phyloP scores from a whole-genome alignment of 2,329 filamentous ascomycete species.

The Trichoderma asperellum region DNA sequence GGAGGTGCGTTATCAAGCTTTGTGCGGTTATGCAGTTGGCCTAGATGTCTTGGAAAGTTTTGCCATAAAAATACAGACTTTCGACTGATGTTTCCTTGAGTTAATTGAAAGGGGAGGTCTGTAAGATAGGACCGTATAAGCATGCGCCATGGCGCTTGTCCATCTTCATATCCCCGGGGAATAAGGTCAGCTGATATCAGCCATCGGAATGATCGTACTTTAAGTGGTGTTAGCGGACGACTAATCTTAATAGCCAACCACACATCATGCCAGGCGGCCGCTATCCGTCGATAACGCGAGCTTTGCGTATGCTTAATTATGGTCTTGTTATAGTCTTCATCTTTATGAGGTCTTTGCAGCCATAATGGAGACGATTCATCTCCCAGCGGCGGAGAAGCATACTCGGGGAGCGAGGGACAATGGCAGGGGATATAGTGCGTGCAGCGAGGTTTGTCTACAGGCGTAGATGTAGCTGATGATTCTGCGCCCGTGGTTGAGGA shows the following conservation, averaged over 20 bases:
- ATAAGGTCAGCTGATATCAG: constrained; percentile 14
- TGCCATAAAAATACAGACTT: background rate
- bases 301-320: constrained; percentile 5
- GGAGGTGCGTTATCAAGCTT: constrained; percentile 10
- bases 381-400: constrained; percentile 10
- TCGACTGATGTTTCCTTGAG: background rate
- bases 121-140: constrained; percentile 8
- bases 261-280: constrained; percentile 5
- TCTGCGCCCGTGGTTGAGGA: constrained; percentile 9
- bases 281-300: constrained; percentile 3
- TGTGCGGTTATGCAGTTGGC: background rate
- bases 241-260: background rate
- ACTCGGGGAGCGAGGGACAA: constrained; percentile 20
- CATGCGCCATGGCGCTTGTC: constrained; percentile 20
- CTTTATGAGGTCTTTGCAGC: constrained; percentile 17
- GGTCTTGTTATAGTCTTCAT: constrained; percentile 14
- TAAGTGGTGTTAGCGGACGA: constrained; percentile 1
- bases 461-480: constrained; percentile 11
- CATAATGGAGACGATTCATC: constrained; percentile 13
- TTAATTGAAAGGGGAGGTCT: constrained; percentile 7
- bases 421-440: constrained; percentile 24
- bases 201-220: constrained; percentile 14
- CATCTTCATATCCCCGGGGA: constrained; percentile 19
- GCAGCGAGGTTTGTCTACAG: constrained; percentile 16
- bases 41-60: constrained; percentile 2